Percentiles rank a stretch among this genome's conserved stretches.
These are phyloP conservation scores for Phytophthora crassamura DNA, from an alignment of 352 stramenopile genomes.

Conservation along the genomic window DNA sequence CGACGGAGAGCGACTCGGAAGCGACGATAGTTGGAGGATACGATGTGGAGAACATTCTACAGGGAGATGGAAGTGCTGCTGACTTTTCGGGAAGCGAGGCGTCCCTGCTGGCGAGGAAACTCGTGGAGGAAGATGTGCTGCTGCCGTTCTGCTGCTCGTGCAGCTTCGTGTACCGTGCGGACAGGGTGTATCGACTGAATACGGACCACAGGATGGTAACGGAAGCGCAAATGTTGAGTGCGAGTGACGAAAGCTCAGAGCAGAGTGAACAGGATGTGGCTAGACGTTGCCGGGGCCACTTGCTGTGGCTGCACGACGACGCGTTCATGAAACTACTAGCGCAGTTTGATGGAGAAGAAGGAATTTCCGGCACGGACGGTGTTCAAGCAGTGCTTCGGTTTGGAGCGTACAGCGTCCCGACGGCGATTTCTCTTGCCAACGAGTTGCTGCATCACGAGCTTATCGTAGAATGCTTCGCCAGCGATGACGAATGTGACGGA, in stretches of 20 bases:
- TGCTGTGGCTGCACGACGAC: slow-evolving; percentile 29
- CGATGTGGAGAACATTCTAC: slow-evolving; percentile 42
- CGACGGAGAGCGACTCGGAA: slow-evolving; percentile 27
- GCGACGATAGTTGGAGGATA: slow-evolving; percentile 31
- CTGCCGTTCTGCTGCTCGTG: slow-evolving; percentile 45
- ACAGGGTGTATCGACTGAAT: slow-evolving; percentile 48
- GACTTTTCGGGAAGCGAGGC: slow-evolving; percentile 32
- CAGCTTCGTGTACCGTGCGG: slow-evolving; percentile 31
- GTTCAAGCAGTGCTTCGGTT: slow-evolving; percentile 49
- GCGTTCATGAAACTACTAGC: slow-evolving; percentile 21
- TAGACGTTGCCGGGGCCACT: slow-evolving; percentile 26
- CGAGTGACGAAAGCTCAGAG: neutral
- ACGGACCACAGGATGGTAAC: slow-evolving; percentile 23
- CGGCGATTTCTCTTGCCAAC: slow-evolving; percentile 42
- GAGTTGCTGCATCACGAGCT: slow-evolving; percentile 40
- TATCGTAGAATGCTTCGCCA: slow-evolving; percentile 33
- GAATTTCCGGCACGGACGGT: slow-evolving; percentile 44
- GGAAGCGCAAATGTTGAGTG: slow-evolving; percentile 24
- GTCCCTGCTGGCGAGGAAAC: slow-evolving; percentile 8
- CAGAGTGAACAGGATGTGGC: neutral
- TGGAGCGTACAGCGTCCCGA: slow-evolving; percentile 52
- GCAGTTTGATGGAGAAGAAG: slow-evolving; percentile 24
- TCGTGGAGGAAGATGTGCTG: slow-evolving; percentile 41
- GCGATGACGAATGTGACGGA: neutral
- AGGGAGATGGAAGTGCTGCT: slow-evolving; percentile 23